Percentiles rank a stretch among this genome's conserved stretches.
Conservation (phyloP, 208 protist species). For the Leishmania tarentolae region DNA sequence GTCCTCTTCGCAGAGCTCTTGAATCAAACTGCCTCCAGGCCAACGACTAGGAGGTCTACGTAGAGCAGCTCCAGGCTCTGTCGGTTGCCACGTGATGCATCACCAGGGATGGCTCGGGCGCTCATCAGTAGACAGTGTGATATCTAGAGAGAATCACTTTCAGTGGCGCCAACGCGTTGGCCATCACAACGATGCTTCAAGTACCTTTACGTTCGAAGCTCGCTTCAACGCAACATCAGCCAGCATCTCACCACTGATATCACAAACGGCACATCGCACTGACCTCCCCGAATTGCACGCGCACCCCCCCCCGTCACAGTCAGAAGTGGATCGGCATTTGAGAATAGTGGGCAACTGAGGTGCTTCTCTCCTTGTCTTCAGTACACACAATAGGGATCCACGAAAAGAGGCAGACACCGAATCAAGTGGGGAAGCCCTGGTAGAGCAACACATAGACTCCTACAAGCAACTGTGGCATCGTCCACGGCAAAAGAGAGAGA, state of each 20-base stretch:
- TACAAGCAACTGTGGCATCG: background rate
- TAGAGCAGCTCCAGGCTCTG: background rate
- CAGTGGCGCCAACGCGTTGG: background rate
- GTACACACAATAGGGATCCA: background rate
- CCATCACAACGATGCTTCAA: background rate
- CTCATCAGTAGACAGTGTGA: background rate
- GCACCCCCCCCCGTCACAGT: background rate
- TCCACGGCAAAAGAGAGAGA: background rate
- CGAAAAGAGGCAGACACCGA: background rate
- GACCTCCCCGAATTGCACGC: background rate
- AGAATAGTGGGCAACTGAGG: background rate
- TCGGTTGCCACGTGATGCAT: background rate
- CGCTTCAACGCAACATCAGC: background rate
- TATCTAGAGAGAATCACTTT: background rate
- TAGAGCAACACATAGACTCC: background rate
- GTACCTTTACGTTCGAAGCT: background rate
- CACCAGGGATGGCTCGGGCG: background rate
- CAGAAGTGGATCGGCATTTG: background rate
- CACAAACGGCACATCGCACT: background rate
- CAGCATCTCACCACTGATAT: background rate
- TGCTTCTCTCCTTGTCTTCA: background rate
- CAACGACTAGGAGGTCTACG: background rate
- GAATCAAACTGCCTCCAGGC: background rate
- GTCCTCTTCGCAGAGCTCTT: background rate
- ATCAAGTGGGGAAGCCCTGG: background rate